Evolutionary conservation across 345 rosid species (phyloP), one percentile per base, ranked within the genome.

Genomic region (Linum tenue): DNA sequence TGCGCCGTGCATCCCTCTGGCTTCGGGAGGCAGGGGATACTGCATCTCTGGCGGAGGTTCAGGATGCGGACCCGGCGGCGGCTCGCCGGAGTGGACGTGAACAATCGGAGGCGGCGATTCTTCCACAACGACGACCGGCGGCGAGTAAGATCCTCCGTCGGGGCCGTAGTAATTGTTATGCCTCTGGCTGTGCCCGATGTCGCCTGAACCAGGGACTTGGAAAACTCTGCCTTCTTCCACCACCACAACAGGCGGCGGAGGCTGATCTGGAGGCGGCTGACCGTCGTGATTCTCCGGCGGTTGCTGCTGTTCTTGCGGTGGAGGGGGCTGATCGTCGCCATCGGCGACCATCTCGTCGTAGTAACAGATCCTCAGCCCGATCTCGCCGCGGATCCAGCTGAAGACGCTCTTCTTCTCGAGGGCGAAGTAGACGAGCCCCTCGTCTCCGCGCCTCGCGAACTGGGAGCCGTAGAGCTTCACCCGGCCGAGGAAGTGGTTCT

Each of bases 371-470:
- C 74, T 81, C 2, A 92, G 72, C 10, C 97, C 97, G 69, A 92
- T 82, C 82, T 88, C 96, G 7, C 98, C 98, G 51, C 86, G 76
- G 65, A 92, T 79, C 94, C 97, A 92, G 76, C 96, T 88, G 62
- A 92, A 90, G 0, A 92, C 96, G 65, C 94, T 92, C 79, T 90
- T 92, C 80, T 84, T 92, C 82, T 92, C 98, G 71, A 92, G 69
- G 4, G 84, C 80, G 66, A 75, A 82, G 72, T 92, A 92, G 37
- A 88, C 80, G 61, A 92, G 71, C 5, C 96, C 96, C 74, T 88
- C 96, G 9, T 90, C 87, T 0, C 98, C 97, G 63, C 82, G 71
- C 64, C 38, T 76, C 1, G 87, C 61, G 59, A 92, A 90, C 78
- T 86, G 97, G 22, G 91, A 78, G 4, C 97, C 98, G 65, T 80